Evolutionary conservation across 176 grass and related monocot genomes (phyloP), one percentile per base, ranked within the genome.

Genomic region (Juncus inflexus): DNA sequence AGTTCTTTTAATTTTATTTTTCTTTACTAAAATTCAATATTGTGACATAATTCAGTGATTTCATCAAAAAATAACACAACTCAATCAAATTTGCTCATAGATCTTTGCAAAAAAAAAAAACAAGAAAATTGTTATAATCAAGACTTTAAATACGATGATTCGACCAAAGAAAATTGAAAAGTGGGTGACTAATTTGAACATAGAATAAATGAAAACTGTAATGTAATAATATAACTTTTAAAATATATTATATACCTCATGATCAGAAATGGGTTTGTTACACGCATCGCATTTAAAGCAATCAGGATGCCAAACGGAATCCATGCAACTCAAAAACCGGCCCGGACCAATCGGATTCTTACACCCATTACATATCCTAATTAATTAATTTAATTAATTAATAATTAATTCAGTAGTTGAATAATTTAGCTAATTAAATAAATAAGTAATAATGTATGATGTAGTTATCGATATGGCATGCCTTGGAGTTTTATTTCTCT

Each of bases 341-440:
- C 79, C 92, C 55, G 69, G 70, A 42, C 79, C 81, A 52, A 96
- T 85, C 66, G 72, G 67, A 67, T 36, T 78, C 80, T 81, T 83
- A 67, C 92, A 96, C 66, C 87, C 79, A 68, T 78, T 81, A 79
- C 92, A 96, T 57, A 80, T 77, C 87, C 92, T 96, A 69, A 19
- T 79, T 57, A 55, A 66, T 73, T 6, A 53, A 70, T 52, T 61
- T 62, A 65, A 69, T 64, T 45, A 42, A 76, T 53, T 73, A 74
- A 79, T 52, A 65, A n/a, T n/a, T n/a, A n/a, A n/a, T n/a, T n/a
- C n/a, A n/a, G n/a, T n/a, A n/a, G n/a, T 60, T 37, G 52, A 74
- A 12, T 73, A 53, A 12, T 28, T 56, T 50, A 12, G 42, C 19
- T 64, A 38, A 12, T 60, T 59, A 8, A 28, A 15, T 40, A 36